Evolutionary conservation across 352 stramenopile species (phyloP), one percentile per base, ranked within the genome.

Genomic region (Phytopythium ostracodes): DNA sequence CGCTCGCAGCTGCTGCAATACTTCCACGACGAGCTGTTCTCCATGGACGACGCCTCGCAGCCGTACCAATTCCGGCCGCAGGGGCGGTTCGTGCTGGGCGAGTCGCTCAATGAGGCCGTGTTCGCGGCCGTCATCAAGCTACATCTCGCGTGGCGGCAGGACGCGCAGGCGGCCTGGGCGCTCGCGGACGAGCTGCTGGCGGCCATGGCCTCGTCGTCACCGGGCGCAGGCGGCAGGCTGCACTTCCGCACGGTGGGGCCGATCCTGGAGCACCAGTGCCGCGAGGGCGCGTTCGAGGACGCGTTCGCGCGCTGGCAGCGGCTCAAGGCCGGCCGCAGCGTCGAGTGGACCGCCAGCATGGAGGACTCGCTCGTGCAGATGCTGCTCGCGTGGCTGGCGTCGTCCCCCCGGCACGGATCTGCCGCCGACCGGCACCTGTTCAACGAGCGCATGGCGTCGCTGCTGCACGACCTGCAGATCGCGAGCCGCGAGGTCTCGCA

Each of bases 311-410:
- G 62, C 20, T 92, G 83, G 83, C 77, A 85, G 55, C 51, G 76
- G 59, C 62, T 92, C 29, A 89, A 88, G 57, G 29, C 64, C 31
- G 56, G 22, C 24, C 62, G 68, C 27, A 66, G 79, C 46, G 81
- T 92, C 18, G 76, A 89, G 68, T 92, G 83, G 83, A 92, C 79
- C 24, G 71, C 56, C 56, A 76, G 73, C 18, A 92, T 92, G 83
- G 81, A 92, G 52, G 79, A 89, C 60, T 71, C 73, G 56, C 68
- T 92, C 33, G 70, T 89, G 42, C 75, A 88, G 56, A 83, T 91
- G 71, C 62, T 87, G n/a, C 67, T 87, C 25, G 73, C 80, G 1
- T 87, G 79, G 50, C 57, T 79, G 11, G 70, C 67, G 43, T 63
- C 75, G 38, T 14, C 81, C 38, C 50, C 67, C 2, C 27, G 59